Evolutionary conservation across 148 eudicot species (phyloP).

Genomic region (Camellia sinensis): DNA sequence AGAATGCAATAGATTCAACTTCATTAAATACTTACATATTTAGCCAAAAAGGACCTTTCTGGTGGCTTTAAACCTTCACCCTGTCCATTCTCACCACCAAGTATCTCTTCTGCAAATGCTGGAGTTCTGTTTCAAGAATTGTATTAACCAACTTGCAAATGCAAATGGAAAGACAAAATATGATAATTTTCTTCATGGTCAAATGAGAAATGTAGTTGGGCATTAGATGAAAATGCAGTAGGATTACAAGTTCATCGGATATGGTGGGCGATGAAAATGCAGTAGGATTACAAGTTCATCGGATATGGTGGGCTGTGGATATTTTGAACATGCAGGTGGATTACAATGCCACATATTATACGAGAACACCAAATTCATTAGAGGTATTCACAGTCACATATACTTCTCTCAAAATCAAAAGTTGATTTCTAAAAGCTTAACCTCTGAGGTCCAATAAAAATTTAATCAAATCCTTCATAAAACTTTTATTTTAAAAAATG

Average conservation of each 20-base stretch:
- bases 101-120: slow-evolving; percentile 68
- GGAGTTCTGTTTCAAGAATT: slow-evolving; percentile 60
- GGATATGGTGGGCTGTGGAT: background rate
- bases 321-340: background rate
- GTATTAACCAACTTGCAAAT: background rate
- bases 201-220: background rate
- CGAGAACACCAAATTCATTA: background rate
- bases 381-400: background rate
- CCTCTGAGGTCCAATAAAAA: background rate
- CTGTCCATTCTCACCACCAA: slow-evolving; percentile 47
- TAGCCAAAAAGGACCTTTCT: slow-evolving; percentile 95
- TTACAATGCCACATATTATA: background rate
- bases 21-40: slow-evolving; percentile 66
- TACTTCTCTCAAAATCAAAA: background rate
- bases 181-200: background rate
- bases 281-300: background rate
- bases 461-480: no score
- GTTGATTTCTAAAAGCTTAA: background rate
- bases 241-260: no score
- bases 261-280: no score
- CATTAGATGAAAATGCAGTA: background rate
- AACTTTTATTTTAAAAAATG: no score
- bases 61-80: slow-evolving; percentile 68
- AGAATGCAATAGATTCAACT: background rate
- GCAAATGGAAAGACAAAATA: background rate